phyloP scores from a whole-genome alignment of 805 yeast genomes.

The Helenozyma baotianmanensis region DNA sequence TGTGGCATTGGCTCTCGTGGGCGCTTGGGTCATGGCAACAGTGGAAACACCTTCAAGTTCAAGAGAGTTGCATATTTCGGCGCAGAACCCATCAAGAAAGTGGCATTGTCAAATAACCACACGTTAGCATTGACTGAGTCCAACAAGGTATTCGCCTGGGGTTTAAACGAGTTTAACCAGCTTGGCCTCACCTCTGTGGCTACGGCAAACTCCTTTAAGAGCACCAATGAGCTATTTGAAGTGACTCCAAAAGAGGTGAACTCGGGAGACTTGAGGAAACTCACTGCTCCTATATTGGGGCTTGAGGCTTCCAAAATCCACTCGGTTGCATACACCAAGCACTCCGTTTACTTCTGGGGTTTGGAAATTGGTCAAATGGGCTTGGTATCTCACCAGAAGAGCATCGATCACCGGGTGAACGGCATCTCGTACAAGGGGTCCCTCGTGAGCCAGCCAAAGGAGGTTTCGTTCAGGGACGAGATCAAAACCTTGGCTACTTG shows the following conservation, averaged over 20 bases:
- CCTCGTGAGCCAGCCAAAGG: constrained; percentile 35
- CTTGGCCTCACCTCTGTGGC: constrained; percentile 42
- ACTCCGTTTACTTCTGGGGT: constrained; percentile 66
- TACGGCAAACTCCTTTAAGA: constrained; percentile 13
- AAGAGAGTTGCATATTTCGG: constrained; percentile 36
- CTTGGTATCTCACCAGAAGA: background rate
- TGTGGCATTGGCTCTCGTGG: constrained; percentile 72
- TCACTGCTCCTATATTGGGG: constrained; percentile 31
- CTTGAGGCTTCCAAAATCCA: constrained; percentile 65
- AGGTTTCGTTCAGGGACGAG: constrained; percentile 40
- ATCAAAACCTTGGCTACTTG: constrained; percentile 59
- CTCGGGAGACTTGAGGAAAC: constrained; percentile 40
- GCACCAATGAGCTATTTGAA: constrained; percentile 26
- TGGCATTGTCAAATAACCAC: constrained; percentile 60
- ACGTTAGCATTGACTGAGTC: constrained; percentile 50
- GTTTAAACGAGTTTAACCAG: constrained; percentile 64
- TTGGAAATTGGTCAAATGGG: constrained; percentile 72
- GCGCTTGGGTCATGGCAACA: constrained; percentile 55
- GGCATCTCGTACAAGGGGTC: constrained; percentile 34
- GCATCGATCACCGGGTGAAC: constrained; percentile 20
- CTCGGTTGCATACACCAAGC: constrained; percentile 53
- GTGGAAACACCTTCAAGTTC: constrained; percentile 38
- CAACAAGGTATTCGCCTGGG: constrained; percentile 73
- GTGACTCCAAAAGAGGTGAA: constrained; percentile 36
- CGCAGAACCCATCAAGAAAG: constrained; percentile 14